Conservation (phyloP, 495 filamentous ascomycete genomes). For the Penicilliopsis zonata region DNA sequence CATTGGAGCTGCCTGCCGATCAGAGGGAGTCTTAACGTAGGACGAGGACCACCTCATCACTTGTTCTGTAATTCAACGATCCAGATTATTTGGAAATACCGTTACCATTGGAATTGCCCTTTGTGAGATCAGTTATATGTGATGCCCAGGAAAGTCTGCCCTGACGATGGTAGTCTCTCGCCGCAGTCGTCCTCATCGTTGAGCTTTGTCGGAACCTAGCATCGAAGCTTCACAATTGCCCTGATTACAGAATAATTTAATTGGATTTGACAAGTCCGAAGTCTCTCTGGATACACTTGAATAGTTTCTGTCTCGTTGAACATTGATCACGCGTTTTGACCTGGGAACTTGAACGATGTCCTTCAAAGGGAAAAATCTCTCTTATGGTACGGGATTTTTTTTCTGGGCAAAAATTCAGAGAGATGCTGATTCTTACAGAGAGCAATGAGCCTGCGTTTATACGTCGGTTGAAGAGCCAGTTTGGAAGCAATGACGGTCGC, state of each 20-base stretch:
- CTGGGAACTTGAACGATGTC: slow-evolving; percentile 19
- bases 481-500: slow-evolving; percentile 23
- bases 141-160: no score
- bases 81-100: no score
- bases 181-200: no score
- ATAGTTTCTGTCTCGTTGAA: no score
- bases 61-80: no score
- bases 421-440: slow-evolving; percentile 13
- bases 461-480: slow-evolving; percentile 30
- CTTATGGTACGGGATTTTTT: slow-evolving; percentile 24
- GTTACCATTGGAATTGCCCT: no score
- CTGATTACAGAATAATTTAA: not conserved
- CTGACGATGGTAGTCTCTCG: no score
- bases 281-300: not conserved
- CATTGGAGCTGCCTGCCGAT: no score
- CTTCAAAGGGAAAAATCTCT: slow-evolving; percentile 34
- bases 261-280: not conserved
- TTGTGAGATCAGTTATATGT: no score
- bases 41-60: no score
- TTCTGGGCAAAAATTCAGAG: not conserved
- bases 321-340: not conserved
- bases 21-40: no score
- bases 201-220: no score
- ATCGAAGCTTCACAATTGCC: not conserved
- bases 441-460: slow-evolving; percentile 36